Base-by-base conservation (phyloP, 176 grass and related monocot species). In the Carex scoparia region DNA sequence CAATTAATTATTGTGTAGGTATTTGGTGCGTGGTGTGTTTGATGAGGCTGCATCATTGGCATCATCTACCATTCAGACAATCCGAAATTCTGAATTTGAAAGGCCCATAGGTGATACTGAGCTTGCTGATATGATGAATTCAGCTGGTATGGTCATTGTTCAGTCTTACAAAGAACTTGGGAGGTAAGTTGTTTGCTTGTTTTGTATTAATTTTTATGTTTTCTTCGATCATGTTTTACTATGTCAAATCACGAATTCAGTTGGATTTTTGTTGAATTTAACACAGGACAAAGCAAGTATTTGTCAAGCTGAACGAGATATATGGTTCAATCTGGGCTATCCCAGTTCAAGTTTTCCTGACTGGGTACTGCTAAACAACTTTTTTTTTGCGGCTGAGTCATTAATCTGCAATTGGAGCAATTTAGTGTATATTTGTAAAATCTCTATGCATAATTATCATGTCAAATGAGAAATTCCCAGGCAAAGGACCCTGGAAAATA, bases 111-210 rank as follows among this genome's bases (percentile, higher is more conserved):
- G 72, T 85, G 84, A 82, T 85, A 53, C 5, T 1, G 73, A 89
- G 54, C 57, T 81, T 61, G 37, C 77, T 58, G 84, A 86, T 62
- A 81, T 89, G 54, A 82, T 74, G 64, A 85, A 53, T 57, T 89
- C 87, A 42, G 87, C 87, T 58, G 74, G 83, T 38, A 89, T 89
- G 87, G 84, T 89, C 48, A 57, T 85, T 86, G 84, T 89, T 27
- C 87, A 89, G 55, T 82, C 87, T 81, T 42, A 85, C 37, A 85
- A 85, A 82, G 66, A 89, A 48, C 69, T 89, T 35, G 66, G 67
- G 33, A 89, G 78, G 87, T 85, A 62, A 81, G 35, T 80, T n/a
- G 49, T n/a, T 68, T 16, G 18, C 71, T 84, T n/a, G 49, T 31
- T 68, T 27, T 44, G 63, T 84, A 11, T 62, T 15, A 60, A 15